These are phyloP conservation scores for Marchantia paleacea DNA, from an alignment of 225 moss, liverwort and hornwort genomes.

Conservation along the genomic window DNA sequence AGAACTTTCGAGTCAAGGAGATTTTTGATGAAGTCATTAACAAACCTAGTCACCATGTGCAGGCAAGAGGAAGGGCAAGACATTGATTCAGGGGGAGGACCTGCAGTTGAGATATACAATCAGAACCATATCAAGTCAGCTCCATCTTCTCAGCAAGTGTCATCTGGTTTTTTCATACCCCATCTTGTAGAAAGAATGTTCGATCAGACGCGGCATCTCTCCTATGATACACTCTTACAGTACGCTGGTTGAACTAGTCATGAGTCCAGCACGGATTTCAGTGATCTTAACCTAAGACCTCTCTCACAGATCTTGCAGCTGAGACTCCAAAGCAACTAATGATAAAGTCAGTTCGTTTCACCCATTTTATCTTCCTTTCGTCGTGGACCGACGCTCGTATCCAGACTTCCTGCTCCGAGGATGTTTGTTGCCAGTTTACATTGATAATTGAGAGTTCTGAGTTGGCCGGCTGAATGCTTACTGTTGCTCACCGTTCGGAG, in stretches of 20 bases:
- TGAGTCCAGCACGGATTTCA: background rate
- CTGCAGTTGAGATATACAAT: constrained; percentile 39
- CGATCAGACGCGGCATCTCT: background rate
- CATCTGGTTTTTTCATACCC: constrained; percentile 36
- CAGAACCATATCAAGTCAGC: constrained; percentile 37
- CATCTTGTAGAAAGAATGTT: background rate
- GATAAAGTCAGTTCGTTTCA: background rate
- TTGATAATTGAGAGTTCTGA: background rate
- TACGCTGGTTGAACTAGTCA: background rate
- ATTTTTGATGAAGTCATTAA: background rate
- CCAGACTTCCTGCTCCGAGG: background rate
- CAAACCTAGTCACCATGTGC: background rate
- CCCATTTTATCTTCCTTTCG: background rate
- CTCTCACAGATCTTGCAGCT: background rate
- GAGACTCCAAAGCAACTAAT: background rate
- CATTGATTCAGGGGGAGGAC: constrained; percentile 24
- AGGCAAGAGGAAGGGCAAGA: constrained; percentile 47
- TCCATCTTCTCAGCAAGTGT: constrained; percentile 34
- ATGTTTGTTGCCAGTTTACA: too few species aligned
- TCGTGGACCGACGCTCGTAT: background rate
- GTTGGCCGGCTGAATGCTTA: background rate
- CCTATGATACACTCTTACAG: background rate
- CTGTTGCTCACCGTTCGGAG: background rate
- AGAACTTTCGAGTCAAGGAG: background rate
- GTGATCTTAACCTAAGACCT: background rate